Evolutionary conservation across 805 yeast species (phyloP), one percentile per base, ranked within the genome.

Genomic region (Metschnikowia baotianmanensis): DNA sequence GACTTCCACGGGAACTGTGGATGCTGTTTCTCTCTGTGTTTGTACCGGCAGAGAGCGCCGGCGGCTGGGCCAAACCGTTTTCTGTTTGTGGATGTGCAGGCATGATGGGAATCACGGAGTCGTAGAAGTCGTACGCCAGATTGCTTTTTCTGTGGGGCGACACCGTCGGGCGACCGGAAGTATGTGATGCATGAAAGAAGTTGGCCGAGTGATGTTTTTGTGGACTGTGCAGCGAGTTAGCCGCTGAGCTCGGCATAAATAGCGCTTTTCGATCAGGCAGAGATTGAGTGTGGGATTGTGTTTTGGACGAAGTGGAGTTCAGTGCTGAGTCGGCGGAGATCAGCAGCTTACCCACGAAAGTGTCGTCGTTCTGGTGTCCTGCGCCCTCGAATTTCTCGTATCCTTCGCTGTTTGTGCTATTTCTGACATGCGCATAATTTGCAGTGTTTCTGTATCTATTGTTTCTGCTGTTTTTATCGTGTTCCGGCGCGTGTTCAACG

Each of bases 91-190:
- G 25, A 6, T 38, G 38, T n/a, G 34, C 13, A 12, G 63, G 65
- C 35, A 68, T 42, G 7, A 68, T 57, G 3, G 75, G 75, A 40
- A 70, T 68, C 43, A 69, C 57, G 6, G 67, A 42, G 36, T 70
- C 72, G 56, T 70, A 70, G 46, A 69, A 68, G 42, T 68, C 73
- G 51, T 67, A 69, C 19, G 68, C 52, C 9, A 61, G 53, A n/a
- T 55, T 51, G 13, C 58, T 44, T 18, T 48, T 50, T n/a, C 48
- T 47, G 30, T 33, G 40, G 8, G 39, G 11, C 7, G 19, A 16
- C 6, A 20, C 17, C 10, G 12, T 15, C 5, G 36, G 30, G n/a
- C 16, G 29, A 4, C 30, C 30, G 6, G 34, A 16, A 11, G 24
- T 19, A 11, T 31, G 34, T 16, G 12, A 11, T 15, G 18, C 9